Evolutionary conservation across 306 rosid genomes (phyloP), one percentile per base, ranked within the genome.

Genomic region (Cyamopsis tetragonoloba): DNA sequence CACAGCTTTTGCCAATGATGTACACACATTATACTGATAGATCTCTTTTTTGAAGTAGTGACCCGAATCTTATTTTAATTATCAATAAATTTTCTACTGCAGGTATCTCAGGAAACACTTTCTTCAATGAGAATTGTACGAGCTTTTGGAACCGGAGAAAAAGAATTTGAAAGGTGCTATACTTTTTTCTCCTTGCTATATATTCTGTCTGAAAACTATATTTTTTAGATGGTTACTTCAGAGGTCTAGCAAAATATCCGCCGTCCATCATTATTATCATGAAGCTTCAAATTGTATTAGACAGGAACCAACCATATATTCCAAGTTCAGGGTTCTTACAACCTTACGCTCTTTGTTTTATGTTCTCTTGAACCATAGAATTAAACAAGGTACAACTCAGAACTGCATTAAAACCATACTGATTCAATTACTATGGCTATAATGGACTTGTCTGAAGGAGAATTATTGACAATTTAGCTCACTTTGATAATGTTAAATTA

Each of bases 41-140:
- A 70, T 66, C 47, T 68, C 54, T 53, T 64, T 73, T 80, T 44
- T 60, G 12, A 39, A 34, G 10, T 13, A 43, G 35, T 66, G 43
- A 32, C 42, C 55, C 41, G 24, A 55, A 68, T 61, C 62, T 18
- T 68, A 17, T 72, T 31, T 62, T 66, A 8, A 47, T 57, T 46
- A 35, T 38, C 62, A 14, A 34, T 44, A 46, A 31, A 15, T 49
- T 63, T 65, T 60, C 23, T 13, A 56, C 39, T 58, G 67, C 76
- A 91, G 97, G 91, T 77, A 79, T 85, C 95, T 20, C 83, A 77
- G 59, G 92, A 84, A 70, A 77, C 97, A 70, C 78, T 91, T 59
- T 76, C 85, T 66, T 66, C 81, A 62, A 54, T 82, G 50, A 84
- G 84, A 79, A 82, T 79, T 23, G 81, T 88, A 15, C 83, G 80